Conservation (phyloP, 768 basidiomycete genomes). For the Amanita thiersii region DNA sequence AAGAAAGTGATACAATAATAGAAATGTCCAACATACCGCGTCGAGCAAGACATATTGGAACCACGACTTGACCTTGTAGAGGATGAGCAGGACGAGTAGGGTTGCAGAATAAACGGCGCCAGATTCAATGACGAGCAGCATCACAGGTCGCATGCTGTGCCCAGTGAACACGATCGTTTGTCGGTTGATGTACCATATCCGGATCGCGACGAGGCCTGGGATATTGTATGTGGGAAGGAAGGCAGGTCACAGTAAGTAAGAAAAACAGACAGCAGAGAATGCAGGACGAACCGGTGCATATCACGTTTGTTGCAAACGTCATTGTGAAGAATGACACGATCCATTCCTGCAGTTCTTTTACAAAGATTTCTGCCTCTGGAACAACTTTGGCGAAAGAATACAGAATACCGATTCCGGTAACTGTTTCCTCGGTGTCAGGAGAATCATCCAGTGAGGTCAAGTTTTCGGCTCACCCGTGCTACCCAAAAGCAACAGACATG, state of each 20-base stretch:
- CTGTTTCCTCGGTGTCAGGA: constrained; percentile 11
- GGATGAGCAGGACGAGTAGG: constrained; percentile 21
- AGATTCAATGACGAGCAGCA: constrained; percentile 28
- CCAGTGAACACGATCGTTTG: constrained; percentile 15
- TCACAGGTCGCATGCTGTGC: constrained; percentile 21
- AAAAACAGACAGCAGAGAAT: neutral
- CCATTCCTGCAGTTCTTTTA: constrained; percentile 24
- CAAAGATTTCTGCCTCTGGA: constrained; percentile 23
- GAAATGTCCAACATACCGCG: constrained; percentile 17
- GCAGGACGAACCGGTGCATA: constrained; percentile 27
- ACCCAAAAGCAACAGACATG: constrained; percentile 19
- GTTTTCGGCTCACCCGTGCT: constrained; percentile 18
- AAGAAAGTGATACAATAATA: too few relatives aligned
- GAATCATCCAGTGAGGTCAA: neutral
- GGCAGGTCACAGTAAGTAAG: neutral
- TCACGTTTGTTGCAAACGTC: constrained; percentile 27
- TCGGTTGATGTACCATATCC: constrained; percentile 26
- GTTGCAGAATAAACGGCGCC: constrained; percentile 28
- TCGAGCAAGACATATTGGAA: constrained; percentile 29
- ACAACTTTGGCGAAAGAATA: constrained; percentile 21
- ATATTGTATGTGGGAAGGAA: neutral
- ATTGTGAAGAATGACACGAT: constrained; percentile 30
- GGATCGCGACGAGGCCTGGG: constrained; percentile 21
- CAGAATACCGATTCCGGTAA: constrained; percentile 21
- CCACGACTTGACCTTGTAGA: constrained; percentile 24